These are phyloP conservation scores for Pittosporum tobira DNA, from an alignment of 129 eudicot species.

Conservation along the genomic window DNA sequence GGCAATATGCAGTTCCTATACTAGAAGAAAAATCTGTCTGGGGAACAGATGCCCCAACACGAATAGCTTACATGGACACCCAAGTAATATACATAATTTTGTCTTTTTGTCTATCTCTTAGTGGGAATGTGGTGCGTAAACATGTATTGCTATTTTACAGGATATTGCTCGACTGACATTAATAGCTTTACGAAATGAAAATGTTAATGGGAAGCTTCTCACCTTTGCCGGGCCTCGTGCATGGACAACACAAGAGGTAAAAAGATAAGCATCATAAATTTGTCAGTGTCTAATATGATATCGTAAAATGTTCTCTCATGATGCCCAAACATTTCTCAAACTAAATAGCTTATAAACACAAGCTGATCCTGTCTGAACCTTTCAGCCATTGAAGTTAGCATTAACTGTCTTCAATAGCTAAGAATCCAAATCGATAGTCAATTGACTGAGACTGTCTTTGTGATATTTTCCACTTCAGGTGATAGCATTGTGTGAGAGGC, in stretches of 20 bases:
- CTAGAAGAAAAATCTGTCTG: constrained; percentile 96
- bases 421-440: not conserved
- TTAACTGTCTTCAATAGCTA: not conserved
- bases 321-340: not conserved
- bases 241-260: constrained; percentile 99
- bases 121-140: constrained; percentile 2
- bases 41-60: constrained; percentile 99
- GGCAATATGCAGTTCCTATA: constrained; percentile 97
- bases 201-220: constrained; percentile 73
- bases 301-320: not conserved
- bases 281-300: not conserved
- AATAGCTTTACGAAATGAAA: constrained; percentile 85
- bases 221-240: constrained; percentile 99
- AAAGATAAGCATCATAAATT: not conserved
- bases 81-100: constrained; percentile 38
- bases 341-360: not conserved
- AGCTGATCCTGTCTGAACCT: not conserved
- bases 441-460: not conserved
- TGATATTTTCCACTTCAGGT: constrained; percentile 35
- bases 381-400: not conserved
- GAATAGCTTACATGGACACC: constrained; percentile 97
- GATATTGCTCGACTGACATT: constrained; percentile 96
- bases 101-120: not conserved
- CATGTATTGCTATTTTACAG: constrained; percentile 28
- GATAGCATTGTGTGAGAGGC: constrained; percentile 92